Evolutionary conservation across 2,329 filamentous ascomycete genomes (phyloP), one percentile per base, ranked within the genome.

Genomic region (Diaporthe ampelina): DNA sequence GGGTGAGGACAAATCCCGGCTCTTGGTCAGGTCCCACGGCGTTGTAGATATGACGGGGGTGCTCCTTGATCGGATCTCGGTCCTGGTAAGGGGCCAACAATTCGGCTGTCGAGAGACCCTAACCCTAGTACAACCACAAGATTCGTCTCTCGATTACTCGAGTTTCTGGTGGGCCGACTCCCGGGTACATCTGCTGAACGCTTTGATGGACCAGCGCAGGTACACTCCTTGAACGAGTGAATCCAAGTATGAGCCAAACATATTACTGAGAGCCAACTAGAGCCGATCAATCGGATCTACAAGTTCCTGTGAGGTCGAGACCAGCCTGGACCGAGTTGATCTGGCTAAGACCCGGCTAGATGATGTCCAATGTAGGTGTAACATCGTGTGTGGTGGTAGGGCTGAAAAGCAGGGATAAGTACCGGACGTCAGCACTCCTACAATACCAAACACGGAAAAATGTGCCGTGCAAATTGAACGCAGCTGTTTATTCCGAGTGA

Each of bases 391-490:
- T 37, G 7, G 17, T 19, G 15, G 17, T 45, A 52, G 63, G 63
- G 63, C 63, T 67, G 63, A 67, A 3, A 35, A 48, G 45, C 63
- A 67, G n/a, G 63, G 63, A 7, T 7, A 19, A 52, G 13, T 37
- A 21, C 63, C 29, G 29, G 21, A 24, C 32, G 4, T 13, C 37
- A 2, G 10, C 37, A 40, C 37, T 40, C 11, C 21, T 13, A 8
- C 15, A 45, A 7, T 15, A 26, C 11, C 7, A 52, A 37, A n/a
- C 45, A 35, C 45, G 63, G 43, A 37, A n/a, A 52, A 13, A 37
- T 19, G 9, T 24, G 29, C 21, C 43, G 8, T 37, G 19, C 29
- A 32, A 52, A 32, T 4, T n/a, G n/a, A 21, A 35, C 61, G 45
- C 7, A 15, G 21, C 1, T n/a, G n/a, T 17, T 13, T 8, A 40